Evolutionary conservation across 768 basidiomycete genomes (phyloP).

Genomic region (Tulasnella calospora): DNA sequence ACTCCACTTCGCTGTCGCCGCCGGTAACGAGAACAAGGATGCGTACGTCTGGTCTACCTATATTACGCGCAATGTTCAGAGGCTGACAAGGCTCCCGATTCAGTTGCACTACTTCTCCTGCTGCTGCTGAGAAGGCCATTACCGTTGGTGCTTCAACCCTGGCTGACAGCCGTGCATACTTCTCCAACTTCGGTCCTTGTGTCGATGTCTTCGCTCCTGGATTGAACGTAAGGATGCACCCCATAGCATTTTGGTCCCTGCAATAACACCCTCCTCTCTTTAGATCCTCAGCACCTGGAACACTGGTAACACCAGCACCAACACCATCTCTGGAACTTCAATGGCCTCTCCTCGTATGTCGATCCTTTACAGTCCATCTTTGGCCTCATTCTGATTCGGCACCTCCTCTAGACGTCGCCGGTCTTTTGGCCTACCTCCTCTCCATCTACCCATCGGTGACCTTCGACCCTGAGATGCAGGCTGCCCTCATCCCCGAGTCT

Average conservation of each 20-base stretch:
- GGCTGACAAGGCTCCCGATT: conserved; percentile 58
- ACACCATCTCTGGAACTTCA: conserved; percentile 82
- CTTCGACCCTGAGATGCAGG: conserved; percentile 48
- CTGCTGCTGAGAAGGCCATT: conserved; percentile 78
- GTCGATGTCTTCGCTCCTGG: conserved; percentile 92
- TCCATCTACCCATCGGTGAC: conserved; percentile 70
- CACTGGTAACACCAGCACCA: conserved; percentile 53
- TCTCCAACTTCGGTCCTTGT: conserved; percentile 87
- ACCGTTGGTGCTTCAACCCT: conserved; percentile 92
- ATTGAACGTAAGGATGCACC: conserved; percentile 32
- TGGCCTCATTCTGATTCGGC: neutral
- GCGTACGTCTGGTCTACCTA: neutral
- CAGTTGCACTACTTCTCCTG: conserved; percentile 83
- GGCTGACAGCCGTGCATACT: conserved; percentile 75
- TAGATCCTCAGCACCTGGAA: conserved; percentile 81
- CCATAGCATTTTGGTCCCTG: neutral
- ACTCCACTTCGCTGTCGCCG: conserved; percentile 95
- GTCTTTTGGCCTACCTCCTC: conserved; percentile 85
- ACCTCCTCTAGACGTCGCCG: conserved; percentile 48
- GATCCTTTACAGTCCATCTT: neutral
- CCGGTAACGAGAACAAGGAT: conserved; percentile 53
- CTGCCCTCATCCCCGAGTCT: conserved; percentile 22
- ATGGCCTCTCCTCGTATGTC: conserved; percentile 82
- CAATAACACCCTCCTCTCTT: neutral
- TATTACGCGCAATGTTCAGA: conserved; percentile 52